Evolutionary conservation across 2,329 filamentous ascomycete genomes (phyloP).

Genomic region (Cercospora sojina): DNA sequence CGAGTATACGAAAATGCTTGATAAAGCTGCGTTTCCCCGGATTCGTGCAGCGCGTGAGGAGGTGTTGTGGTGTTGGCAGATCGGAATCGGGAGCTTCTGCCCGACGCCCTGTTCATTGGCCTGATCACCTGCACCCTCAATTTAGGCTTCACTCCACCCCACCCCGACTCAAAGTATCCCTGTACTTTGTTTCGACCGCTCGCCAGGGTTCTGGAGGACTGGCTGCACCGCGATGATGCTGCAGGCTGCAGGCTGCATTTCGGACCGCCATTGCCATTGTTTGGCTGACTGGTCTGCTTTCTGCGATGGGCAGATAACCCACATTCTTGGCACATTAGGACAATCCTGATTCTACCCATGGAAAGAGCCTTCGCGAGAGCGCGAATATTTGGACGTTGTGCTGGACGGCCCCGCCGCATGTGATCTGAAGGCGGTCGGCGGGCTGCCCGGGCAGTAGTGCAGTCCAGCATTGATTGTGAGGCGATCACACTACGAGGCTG

Average conservation of each 20-base stretch:
- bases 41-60: background rate
- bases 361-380: background rate
- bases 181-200: background rate
- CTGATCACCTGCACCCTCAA: background rate
- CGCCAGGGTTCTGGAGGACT: background rate
- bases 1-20: background rate
- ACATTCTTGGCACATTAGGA: background rate
- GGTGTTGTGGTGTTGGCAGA: slow-evolving; percentile 1
- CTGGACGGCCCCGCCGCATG: background rate
- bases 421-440: background rate
- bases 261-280: background rate
- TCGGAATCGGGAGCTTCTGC: background rate
- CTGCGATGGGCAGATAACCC: background rate
- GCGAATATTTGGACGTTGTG: background rate
- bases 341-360: background rate
- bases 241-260: background rate
- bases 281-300: background rate
- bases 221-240: background rate
- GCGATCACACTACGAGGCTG: background rate
- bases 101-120: background rate
- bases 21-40: background rate
- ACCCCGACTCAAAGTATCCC: background rate
- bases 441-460: background rate
- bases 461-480: background rate
- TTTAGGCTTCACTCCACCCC: background rate